These are phyloP conservation scores for Glaciozyma antarctica DNA, from an alignment of 768 basidiomycete species.

Conservation along the genomic window DNA sequence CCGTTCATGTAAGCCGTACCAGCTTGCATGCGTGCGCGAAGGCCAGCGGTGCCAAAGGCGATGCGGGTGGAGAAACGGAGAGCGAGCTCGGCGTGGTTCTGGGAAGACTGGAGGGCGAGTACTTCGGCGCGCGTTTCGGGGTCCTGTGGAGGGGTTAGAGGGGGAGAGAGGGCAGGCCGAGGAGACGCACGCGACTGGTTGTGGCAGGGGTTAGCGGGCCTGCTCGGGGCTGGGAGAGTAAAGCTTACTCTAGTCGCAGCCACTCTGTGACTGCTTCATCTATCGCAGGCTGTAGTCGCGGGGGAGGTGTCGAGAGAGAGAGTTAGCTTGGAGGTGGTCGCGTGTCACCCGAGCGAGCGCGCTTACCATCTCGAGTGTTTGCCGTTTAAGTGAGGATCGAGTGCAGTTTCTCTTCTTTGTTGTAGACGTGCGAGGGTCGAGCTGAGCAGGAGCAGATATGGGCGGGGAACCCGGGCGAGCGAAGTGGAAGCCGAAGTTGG, in stretches of 20 bases:
- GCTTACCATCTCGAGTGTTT: no score
- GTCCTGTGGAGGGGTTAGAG: conserved; percentile 23
- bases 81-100: conserved; percentile 29
- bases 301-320: no score
- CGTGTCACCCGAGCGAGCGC: no score
- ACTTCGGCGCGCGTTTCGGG: conserved; percentile 35
- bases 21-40: conserved; percentile 57
- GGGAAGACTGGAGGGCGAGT: conserved; percentile 22
- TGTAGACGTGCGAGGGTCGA: no score
- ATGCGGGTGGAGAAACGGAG: conserved; percentile 48
- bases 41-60: conserved; percentile 79
- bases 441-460: no score
- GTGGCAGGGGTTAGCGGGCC: not conserved
- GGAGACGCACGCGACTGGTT: not conserved
- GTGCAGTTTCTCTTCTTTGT: no score
- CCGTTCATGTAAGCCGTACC: conserved; percentile 91
- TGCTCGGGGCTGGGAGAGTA: not conserved
- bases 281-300: no score
- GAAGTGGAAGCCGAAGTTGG: no score
- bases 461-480: no score
- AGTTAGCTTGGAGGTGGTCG: no score
- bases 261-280: not conserved
- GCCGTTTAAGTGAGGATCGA: no score
- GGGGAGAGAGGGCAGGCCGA: not conserved
- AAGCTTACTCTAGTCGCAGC: conserved; percentile 1